Base-by-base conservation (phyloP, 2,329 filamentous ascomycete species). In the Zalaria sp. region DNA sequence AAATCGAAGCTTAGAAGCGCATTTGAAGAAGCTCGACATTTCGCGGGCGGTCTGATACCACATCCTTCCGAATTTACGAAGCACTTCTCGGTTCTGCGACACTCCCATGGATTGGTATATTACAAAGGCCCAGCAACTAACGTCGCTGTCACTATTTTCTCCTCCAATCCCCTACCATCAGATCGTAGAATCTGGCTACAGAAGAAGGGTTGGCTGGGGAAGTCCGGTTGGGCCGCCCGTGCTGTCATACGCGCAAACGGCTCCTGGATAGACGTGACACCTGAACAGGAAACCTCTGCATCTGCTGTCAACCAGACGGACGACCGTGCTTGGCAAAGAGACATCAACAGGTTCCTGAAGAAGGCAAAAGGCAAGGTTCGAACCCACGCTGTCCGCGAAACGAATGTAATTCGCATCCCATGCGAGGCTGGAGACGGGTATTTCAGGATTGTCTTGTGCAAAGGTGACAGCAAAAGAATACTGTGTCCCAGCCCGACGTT, bases 201-300 rank as follows among this genome's bases (percentile, higher is more conserved):
- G 60, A 70, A 70, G 44, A 79, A 77, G 48, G 81, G 80, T 2
- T 82, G 68, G 61, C 77, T 75, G 0, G 81, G 81, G 4, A 78
- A 79, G 52, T 69, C 77, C 38, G 81, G 81, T 11, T 81, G 84
- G 73, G 68, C 69, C 5, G 61, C 78, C 27, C 81, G 80, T 53
- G 72, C 77, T 0, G 56, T 83, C 1, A 60, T 83, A 31, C 72
- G 77, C 5, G 67, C 71, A 0, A 73, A 68, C 8, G 65, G 68
- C 5, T 67, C 62, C 50, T 84, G 81, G 80, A 63, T 83, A 8
- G 71, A 84, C 44, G 79, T 83, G 2, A 84, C 81, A 0, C 81
- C 81, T 0, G 62, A 63, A 0, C 57, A 66, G 2, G 63, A 64
- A 25, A 66, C 72, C 0, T 52, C 56, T 0, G 51, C 65, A 0